Percentiles rank a stretch among this genome's conserved stretches.
phyloP scores from a whole-genome alignment of 139 green algal species.

The Chlorella ohadii region DNA sequence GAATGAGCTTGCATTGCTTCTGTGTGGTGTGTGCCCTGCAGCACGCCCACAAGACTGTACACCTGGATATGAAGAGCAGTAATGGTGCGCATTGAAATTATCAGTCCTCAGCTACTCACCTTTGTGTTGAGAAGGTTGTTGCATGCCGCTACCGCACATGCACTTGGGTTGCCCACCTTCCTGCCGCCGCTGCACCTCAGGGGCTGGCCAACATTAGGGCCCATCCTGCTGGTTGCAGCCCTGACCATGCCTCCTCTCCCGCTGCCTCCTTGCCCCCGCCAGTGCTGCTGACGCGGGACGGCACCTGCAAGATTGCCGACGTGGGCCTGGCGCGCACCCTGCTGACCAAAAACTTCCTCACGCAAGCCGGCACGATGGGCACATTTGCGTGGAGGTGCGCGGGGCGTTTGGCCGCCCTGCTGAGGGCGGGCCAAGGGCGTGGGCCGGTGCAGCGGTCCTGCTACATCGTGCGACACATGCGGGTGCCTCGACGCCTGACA shows the following conservation, averaged over 20 bases:
- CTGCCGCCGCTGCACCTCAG: too few species aligned
- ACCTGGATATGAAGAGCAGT: constrained; percentile 52
- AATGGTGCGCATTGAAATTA: not conserved
- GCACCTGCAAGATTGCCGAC: constrained; percentile 47
- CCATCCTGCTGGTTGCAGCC: too few species aligned
- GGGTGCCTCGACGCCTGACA: too few species aligned
- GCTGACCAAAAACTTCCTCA: constrained; percentile 37
- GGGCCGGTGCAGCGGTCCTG: too few species aligned
- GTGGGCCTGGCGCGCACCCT: constrained; percentile 51
- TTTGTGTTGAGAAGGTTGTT: too few species aligned
- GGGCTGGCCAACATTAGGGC: too few species aligned
- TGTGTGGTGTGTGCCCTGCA: not conserved
- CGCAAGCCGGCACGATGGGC: constrained; percentile 10
- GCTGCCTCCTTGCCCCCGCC: not conserved
- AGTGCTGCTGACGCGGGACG: constrained; percentile 43
- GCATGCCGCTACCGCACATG: too few species aligned
- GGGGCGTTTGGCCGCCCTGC: not conserved
- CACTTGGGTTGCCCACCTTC: too few species aligned
- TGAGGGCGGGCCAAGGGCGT: too few species aligned
- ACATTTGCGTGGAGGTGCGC: constrained; percentile 44
- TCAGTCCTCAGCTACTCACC: too few species aligned
- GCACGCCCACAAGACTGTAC: constrained; percentile 40
- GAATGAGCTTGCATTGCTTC: not conserved
- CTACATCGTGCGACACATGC: too few species aligned
- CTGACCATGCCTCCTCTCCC: not conserved